Evolutionary conservation across 768 basidiomycete genomes (phyloP).

Genomic region (Tulasnella sp.): DNA sequence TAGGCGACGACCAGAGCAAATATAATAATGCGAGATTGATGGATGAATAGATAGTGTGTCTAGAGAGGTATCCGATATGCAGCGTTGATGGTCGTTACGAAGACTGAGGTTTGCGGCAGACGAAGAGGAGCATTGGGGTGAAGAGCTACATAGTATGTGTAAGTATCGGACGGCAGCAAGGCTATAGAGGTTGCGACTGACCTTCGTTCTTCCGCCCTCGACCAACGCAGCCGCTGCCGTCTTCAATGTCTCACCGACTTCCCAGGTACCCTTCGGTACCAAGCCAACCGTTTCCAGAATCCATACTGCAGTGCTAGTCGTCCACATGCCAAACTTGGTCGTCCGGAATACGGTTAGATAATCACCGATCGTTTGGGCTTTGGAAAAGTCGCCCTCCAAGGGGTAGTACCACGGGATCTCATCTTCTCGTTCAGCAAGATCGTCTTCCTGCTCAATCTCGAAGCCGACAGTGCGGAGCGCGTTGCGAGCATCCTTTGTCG

Average conservation of each 20-base stretch:
- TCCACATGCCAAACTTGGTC: constrained; percentile 71
- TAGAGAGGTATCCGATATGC: too few relatives aligned
- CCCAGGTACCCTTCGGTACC: constrained; percentile 83
- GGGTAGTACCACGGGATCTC: constrained; percentile 90
- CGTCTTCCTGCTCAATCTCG: constrained; percentile 80
- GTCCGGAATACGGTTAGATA: constrained; percentile 79
- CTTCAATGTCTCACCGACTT: constrained; percentile 81
- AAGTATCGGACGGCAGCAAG: constrained; percentile 7
- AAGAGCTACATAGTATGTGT: constrained; percentile 45
- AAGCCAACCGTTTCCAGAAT: constrained; percentile 64
- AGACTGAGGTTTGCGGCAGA: constrained; percentile 27
- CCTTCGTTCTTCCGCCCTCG: constrained; percentile 76
- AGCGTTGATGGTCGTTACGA: too few relatives aligned
- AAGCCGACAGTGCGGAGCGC: constrained; percentile 80
- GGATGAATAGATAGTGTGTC: too few relatives aligned
- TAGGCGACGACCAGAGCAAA: too few relatives aligned
- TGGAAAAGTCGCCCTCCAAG: constrained; percentile 80
- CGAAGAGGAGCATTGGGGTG: constrained; percentile 73
- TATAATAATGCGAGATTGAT: too few relatives aligned
- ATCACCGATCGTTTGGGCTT: constrained; percentile 92
- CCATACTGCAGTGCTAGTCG: constrained; percentile 71
- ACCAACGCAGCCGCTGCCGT: constrained; percentile 69
- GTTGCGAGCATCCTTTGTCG: constrained; percentile 49
- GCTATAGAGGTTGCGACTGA: too few relatives aligned
- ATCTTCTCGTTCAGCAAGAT: constrained; percentile 77